Percentiles rank a stretch among this genome's conserved stretches.
phyloP scores from a whole-genome alignment of 148 eudicot species.

The Rhododendron molle region DNA sequence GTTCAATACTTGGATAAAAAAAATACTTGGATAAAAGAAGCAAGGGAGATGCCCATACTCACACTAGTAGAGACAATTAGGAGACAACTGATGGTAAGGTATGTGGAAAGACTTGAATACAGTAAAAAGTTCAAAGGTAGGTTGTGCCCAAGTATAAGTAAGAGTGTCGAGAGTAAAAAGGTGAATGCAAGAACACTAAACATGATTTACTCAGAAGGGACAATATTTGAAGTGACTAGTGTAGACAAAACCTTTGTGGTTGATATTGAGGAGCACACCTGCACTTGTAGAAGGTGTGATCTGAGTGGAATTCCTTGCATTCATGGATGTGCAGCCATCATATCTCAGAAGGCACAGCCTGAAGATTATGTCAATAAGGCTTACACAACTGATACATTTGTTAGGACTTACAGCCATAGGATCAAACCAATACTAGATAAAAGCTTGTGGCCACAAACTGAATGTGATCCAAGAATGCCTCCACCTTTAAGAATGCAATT shows the following conservation, averaged over 20 bases:
- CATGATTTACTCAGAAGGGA: not conserved
- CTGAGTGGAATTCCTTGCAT: too few relatives aligned
- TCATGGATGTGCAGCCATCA: not conserved
- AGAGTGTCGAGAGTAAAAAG: too few relatives aligned
- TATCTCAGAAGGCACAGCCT: not conserved
- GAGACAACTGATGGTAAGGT: not conserved
- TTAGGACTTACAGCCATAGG: not conserved
- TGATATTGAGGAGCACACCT: not conserved
- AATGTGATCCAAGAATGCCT: not conserved
- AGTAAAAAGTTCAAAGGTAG: too few relatives aligned
- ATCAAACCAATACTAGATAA: not conserved
- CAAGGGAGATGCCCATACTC: not conserved
- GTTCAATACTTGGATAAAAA: too few relatives aligned
- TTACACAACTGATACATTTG: not conserved
- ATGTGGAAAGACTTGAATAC: not conserved
- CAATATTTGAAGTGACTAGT: not conserved
- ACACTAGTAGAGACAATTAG: not conserved
- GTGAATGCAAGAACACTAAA: not conserved
- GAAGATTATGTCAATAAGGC: not conserved
- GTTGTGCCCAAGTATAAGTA: not conserved
- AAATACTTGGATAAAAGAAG: not conserved
- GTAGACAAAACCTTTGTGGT: not conserved
- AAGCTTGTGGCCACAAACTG: not conserved
- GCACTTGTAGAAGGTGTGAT: not conserved
- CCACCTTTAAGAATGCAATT: not conserved